These are phyloP conservation scores for Mycena vitilis DNA, from an alignment of 768 basidiomycete species.

Conservation along the genomic window DNA sequence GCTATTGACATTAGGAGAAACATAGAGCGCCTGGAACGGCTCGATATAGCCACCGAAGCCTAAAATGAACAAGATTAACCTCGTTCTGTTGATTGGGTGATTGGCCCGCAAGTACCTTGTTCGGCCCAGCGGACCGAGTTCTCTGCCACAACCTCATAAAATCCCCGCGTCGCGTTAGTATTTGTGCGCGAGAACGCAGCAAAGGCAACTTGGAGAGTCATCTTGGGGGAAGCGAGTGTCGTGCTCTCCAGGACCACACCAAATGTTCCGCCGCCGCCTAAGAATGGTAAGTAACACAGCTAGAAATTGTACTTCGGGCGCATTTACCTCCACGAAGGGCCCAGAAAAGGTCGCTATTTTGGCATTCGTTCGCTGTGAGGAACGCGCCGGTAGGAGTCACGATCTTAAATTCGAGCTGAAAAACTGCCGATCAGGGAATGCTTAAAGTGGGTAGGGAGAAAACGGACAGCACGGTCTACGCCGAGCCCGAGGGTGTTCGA, in stretches of 20 bases:
- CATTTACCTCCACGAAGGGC: conserved; percentile 44
- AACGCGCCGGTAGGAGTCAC: conserved; percentile 52
- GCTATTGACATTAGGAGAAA: conserved; percentile 45
- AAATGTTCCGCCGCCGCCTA: conserved; percentile 44
- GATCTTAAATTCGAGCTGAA: conserved; percentile 49
- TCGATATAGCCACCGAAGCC: conserved; percentile 51
- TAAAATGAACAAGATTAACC: neutral
- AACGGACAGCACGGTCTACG: conserved; percentile 41
- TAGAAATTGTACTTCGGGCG: too few relatives aligned
- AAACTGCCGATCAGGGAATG: neutral
- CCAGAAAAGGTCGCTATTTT: conserved; percentile 55
- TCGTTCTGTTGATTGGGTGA: neutral
- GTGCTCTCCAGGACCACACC: conserved; percentile 42
- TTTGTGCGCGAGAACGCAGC: conserved; percentile 35
- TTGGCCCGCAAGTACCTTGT: conserved; percentile 32
- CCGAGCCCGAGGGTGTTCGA: conserved; percentile 42
- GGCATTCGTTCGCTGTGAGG: conserved; percentile 48
- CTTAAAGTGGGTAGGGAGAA: neutral
- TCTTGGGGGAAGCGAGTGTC: conserved; percentile 37
- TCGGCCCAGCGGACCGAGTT: conserved; percentile 42
- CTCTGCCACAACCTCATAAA: conserved; percentile 40
- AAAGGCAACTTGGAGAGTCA: conserved; percentile 39
- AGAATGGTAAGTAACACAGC: neutral
- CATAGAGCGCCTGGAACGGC: conserved; percentile 41
- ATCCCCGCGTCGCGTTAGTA: conserved; percentile 33